Evolutionary conservation across 768 basidiomycete species (phyloP), one percentile per base, ranked within the genome.

Genomic region (Pholiota conissans): DNA sequence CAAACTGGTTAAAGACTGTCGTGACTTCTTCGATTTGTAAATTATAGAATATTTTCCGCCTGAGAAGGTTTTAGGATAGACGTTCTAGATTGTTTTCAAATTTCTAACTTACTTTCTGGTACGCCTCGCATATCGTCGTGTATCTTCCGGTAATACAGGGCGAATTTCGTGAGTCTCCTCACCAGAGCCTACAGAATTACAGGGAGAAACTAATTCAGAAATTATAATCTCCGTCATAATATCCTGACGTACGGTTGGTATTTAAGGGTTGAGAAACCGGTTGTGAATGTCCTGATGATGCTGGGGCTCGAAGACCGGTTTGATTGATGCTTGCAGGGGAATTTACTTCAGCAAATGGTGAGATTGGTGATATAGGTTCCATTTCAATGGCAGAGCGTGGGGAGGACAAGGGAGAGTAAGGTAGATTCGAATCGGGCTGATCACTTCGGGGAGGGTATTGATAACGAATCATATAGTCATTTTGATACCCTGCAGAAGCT

Each of bases 91-190:
- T 3, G 20, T 20, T 3, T 20, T 22, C 0, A 8, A 29, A 28
- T 58, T 14, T 18, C 13, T 20, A 18, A 30, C 66, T 63, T 29
- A 69, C 70, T 67, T 63, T 22, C 60, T 62, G 14, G 65, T 56
- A 37, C 63, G 57, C 30, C 60, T 63, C 5, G 60, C 48, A 24
- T 69, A 71, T 9, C 70, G 57, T 14, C 47, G 27, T 22, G 56
- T 60, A 1, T 46, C 52, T 37, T 69, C 67, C 0, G 70, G 70
- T 35, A 64, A 57, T 3, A 67, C 39, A 28, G 70, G 65, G 6
- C 6, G 32, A 37, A 52, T 39, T n/a, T 1, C 39, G 35, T 52
- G 50, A 13, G 10, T 24, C 11, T 39, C 35, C 10, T 32, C n/a
- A n/a, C n/a, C n/a, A n/a, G n/a, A n/a, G n/a, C n/a, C n/a, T n/a